Evolutionary conservation across 2,329 filamentous ascomycete species (phyloP).

Genomic region (Phialemonium atrogriseum): DNA sequence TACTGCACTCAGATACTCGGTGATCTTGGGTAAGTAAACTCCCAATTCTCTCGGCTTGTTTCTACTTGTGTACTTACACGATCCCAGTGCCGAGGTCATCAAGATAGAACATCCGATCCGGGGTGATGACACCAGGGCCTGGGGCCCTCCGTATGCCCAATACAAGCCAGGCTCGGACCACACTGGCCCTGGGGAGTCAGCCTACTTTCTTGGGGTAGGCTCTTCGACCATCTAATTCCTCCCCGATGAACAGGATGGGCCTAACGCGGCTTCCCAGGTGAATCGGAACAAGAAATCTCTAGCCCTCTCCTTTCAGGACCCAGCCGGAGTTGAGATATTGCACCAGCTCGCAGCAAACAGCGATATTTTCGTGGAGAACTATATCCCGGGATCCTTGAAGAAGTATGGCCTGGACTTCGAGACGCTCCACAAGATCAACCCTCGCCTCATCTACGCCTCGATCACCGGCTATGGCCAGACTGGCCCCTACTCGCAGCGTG

Average conservation of each 20-base stretch:
- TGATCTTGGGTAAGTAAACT: conserved; percentile 86
- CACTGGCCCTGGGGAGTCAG: conserved; percentile 77
- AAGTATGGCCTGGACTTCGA: conserved; percentile 91
- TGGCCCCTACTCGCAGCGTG: conserved; percentile 76
- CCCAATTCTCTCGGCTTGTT: conserved; percentile 6
- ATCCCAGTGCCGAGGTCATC: conserved; percentile 78
- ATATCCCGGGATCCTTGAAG: conserved; percentile 78
- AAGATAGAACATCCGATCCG: conserved; percentile 91
- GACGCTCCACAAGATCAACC: conserved; percentile 73
- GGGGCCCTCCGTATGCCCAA: conserved; percentile 88
- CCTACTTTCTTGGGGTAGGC: conserved; percentile 82
- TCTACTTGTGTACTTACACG: conserved; percentile 17
- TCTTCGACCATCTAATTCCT: not conserved
- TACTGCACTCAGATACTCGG: conserved; percentile 97
- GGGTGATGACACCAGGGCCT: conserved; percentile 90
- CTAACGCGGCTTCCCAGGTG: conserved; percentile 43
- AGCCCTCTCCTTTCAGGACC: conserved; percentile 81
- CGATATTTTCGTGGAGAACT: conserved; percentile 95
- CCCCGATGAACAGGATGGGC: not conserved
- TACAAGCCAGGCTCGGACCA: conserved; percentile 54
- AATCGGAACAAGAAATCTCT: conserved; percentile 97
- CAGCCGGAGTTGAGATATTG: conserved; percentile 74
- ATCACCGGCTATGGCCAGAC: conserved; percentile 97
- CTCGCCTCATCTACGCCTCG: conserved; percentile 82
- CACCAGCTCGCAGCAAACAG: conserved; percentile 77